Evolutionary conservation across 345 rosid species (phyloP).

Genomic region (Physaria fendleri): DNA sequence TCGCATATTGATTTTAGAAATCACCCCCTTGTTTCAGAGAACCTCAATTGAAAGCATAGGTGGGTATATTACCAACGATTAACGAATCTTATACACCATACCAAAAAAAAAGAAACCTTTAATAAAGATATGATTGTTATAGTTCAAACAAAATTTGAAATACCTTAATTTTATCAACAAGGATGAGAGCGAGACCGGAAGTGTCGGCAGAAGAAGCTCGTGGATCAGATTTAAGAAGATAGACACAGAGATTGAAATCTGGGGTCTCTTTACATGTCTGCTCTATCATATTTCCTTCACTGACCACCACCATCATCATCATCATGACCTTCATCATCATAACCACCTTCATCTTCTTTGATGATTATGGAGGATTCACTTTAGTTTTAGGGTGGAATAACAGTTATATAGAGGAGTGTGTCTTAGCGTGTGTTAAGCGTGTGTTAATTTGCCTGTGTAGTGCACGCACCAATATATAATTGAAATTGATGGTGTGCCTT

Average conservation of each 20-base stretch:
- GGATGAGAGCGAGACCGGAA: slow-evolving; percentile 34
- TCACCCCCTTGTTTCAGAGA: too few relatives aligned
- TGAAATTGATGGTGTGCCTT: too few relatives aligned
- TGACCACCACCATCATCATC: neutral
- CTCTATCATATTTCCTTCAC: slow-evolving; percentile 21
- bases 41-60: too few relatives aligned
- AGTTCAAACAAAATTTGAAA: too few relatives aligned
- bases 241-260: slow-evolving; percentile 32
- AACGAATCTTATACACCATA: neutral
- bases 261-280: slow-evolving; percentile 39
- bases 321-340: neutral
- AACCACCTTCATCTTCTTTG: neutral
- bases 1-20: neutral
- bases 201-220: slow-evolving; percentile 36
- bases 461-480: too few relatives aligned
- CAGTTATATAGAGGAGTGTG: neutral
- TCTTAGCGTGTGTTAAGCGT: neutral
- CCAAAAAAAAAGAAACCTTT: neutral
- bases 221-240: slow-evolving; percentile 38
- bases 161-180: slow-evolving; percentile 29
- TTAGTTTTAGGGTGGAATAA: neutral
- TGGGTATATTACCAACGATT: too few relatives aligned
- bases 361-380: neutral
- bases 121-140: too few relatives aligned
- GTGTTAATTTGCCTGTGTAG: neutral